Evolutionary conservation across 768 basidiomycete species (phyloP).

Genomic region (Pleurotus platypus): DNA sequence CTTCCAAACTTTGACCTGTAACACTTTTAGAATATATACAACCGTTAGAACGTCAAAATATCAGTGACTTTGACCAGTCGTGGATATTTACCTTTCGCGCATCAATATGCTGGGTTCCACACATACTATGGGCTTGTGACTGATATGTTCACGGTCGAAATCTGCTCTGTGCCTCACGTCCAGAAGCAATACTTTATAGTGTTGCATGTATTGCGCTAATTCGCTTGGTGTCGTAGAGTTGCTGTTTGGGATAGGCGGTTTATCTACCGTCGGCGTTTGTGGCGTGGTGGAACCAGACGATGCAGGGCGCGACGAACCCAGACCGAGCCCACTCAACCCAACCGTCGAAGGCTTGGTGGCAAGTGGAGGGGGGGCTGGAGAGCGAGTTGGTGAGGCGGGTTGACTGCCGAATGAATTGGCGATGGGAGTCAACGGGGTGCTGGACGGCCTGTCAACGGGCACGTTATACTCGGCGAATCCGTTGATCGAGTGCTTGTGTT

Average conservation of each 20-base stretch:
- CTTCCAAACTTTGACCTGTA: slow-evolving; percentile 64
- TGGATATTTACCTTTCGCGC: slow-evolving; percentile 58
- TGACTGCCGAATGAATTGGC: slow-evolving; percentile 60
- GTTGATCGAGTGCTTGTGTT: slow-evolving; percentile 8
- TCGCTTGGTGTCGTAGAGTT: slow-evolving; percentile 59
- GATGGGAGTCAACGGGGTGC: slow-evolving; percentile 48
- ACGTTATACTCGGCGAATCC: neutral
- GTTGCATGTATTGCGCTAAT: slow-evolving; percentile 51
- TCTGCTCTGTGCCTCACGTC: slow-evolving; percentile 81
- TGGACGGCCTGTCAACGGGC: slow-evolving; percentile 47
- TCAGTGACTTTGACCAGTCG: neutral
- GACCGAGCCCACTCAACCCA: neutral
- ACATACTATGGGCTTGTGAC: slow-evolving; percentile 67
- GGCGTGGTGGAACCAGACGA: slow-evolving; percentile 22
- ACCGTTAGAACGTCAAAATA: too few relatives aligned
- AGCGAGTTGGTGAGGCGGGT: slow-evolving; percentile 53
- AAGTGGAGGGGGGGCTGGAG: slow-evolving; percentile 33
- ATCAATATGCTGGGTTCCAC: slow-evolving; percentile 78
- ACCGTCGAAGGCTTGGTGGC: slow-evolving; percentile 24
- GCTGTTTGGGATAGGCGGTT: slow-evolving; percentile 47
- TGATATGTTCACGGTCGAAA: slow-evolving; percentile 74
- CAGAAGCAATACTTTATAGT: slow-evolving; percentile 63
- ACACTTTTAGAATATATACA: slow-evolving; percentile 40
- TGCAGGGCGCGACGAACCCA: neutral
- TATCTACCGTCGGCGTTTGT: slow-evolving; percentile 38